Conservation (phyloP, 257 asterid genomes). For the Capsicum pubescens region DNA sequence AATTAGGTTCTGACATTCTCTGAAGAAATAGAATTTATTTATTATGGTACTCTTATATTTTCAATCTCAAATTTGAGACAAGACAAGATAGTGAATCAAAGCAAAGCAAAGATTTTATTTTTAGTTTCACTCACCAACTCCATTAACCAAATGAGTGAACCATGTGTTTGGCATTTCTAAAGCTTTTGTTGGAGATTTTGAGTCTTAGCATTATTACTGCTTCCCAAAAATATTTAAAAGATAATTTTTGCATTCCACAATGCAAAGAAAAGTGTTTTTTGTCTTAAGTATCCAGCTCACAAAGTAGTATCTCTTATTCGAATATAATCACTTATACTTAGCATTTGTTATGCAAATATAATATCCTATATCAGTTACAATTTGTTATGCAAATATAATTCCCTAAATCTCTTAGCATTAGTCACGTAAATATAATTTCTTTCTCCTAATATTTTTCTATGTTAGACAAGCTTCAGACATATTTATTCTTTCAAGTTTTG, state of each 20-base stretch:
- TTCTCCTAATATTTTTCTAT: background rate
- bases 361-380: no score
- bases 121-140: no score
- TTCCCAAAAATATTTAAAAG: background rate
- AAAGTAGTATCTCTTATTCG: background rate
- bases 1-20: no score
- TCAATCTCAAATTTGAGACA: no score
- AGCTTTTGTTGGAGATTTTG: background rate
- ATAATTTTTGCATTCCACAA: background rate
- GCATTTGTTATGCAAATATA: background rate
- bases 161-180: background rate
- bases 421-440: background rate
- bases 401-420: background rate
- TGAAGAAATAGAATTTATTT: no score
- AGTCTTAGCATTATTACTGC: background rate
- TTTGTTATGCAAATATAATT: background rate
- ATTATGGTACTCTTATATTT: no score
- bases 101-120: no score
- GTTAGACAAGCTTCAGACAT: background rate
- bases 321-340: background rate
- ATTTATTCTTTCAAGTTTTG: background rate
- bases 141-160: background rate
- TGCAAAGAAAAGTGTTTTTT: background rate
- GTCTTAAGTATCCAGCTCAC: background rate
- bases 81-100: no score